Evolutionary conservation across 1,284 basidiomycete genomes (phyloP).

Genomic region (Puccinia novopanici): DNA sequence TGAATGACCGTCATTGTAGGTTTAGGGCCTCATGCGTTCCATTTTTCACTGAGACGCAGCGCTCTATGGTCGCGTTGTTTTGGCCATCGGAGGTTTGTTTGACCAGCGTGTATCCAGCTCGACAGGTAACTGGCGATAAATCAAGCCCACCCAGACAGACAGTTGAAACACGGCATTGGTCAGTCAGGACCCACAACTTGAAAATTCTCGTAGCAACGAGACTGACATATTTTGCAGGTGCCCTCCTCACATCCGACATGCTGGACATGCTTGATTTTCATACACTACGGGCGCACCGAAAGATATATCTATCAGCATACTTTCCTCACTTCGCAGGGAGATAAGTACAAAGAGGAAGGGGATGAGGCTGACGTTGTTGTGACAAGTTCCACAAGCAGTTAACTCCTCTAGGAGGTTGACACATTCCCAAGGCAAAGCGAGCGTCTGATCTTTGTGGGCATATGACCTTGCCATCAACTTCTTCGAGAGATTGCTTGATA

Average conservation of each 20-base stretch:
- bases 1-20: not conserved
- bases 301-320: not conserved
- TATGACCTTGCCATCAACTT: not conserved
- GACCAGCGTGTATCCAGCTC: slow-evolving; percentile 16
- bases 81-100: not conserved
- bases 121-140: not conserved
- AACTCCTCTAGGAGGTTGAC: slow-evolving; percentile 29
- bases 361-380: slow-evolving; percentile 12
- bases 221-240: slow-evolving; percentile 27
- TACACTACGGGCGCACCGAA: not conserved
- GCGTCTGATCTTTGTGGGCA: slow-evolving; percentile 4
- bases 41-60: not conserved
- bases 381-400: slow-evolving; percentile 21
- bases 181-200: not conserved
- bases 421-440: slow-evolving; percentile 32
- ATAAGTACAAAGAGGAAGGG: not conserved
- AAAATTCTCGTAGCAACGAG: not conserved
- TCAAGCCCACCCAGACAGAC: not conserved
- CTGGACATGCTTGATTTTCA: slow-evolving; percentile 31
- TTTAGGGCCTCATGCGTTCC: not conserved
- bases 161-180: not conserved
- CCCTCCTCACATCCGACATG: slow-evolving; percentile 25
- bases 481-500: slow-evolving; percentile 1
- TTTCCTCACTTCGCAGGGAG: not conserved
- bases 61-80: not conserved